phyloP scores from a whole-genome alignment of 2,329 filamentous ascomycete species.

The Conoideocrella luteorostrata region DNA sequence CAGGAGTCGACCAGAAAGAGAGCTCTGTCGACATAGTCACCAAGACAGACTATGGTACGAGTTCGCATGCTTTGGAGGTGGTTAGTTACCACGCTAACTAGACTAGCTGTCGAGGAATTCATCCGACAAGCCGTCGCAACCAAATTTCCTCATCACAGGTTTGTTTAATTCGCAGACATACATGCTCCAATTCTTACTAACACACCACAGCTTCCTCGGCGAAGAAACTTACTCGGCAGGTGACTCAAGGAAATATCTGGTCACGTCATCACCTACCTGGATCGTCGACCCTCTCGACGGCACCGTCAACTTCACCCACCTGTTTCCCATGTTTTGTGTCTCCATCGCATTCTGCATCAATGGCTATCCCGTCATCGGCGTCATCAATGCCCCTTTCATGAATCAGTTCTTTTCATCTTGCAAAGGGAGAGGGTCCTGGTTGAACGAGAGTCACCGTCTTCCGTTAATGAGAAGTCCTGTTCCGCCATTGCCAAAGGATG shows the following conservation, averaged over 20 bases:
- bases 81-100: no score
- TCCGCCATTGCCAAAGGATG: slow-evolving; percentile 55
- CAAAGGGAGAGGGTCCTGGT: slow-evolving; percentile 58
- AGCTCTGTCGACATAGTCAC: slow-evolving; percentile 73
- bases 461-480: slow-evolving; percentile 58
- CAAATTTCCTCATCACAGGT: slow-evolving; percentile 62
- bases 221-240: slow-evolving; percentile 71
- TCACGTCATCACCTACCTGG: slow-evolving; percentile 61
- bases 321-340: slow-evolving; percentile 77
- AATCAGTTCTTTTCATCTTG: slow-evolving; percentile 65
- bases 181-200: background rate
- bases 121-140: slow-evolving; percentile 52
- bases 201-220: slow-evolving; percentile 53
- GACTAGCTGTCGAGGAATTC: slow-evolving; percentile 62
- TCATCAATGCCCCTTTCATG: slow-evolving; percentile 67
- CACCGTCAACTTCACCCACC: slow-evolving; percentile 76
- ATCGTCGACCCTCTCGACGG: slow-evolving; percentile 71
- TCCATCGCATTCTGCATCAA: slow-evolving; percentile 63
- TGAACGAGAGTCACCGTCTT: slow-evolving; percentile 57
- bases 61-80: background rate
- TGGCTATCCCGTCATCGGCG: slow-evolving; percentile 56
- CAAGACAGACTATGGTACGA: slow-evolving; percentile 64
- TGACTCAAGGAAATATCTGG: slow-evolving; percentile 58
- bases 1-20: slow-evolving; percentile 53
- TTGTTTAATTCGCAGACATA: slow-evolving; percentile 29